These are phyloP conservation scores for Termitomyces sp. DNA, from an alignment of 768 basidiomycete genomes.

Conservation along the genomic window DNA sequence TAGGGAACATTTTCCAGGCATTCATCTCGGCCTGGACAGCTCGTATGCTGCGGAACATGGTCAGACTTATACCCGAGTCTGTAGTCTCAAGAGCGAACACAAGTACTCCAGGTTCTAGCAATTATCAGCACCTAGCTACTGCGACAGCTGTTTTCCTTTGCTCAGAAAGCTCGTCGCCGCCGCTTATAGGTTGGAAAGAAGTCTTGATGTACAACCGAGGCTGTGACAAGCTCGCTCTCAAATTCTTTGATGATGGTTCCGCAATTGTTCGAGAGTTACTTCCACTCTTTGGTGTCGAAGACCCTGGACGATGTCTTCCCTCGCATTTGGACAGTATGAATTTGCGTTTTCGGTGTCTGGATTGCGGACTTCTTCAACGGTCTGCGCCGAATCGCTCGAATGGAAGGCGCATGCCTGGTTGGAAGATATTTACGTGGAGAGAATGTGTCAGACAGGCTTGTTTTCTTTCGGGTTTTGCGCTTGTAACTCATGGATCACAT, in stretches of 20 bases:
- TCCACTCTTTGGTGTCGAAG: background rate
- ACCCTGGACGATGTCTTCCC: background rate
- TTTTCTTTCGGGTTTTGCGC: background rate
- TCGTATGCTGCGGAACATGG: background rate
- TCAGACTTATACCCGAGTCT: background rate
- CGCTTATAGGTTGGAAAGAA: background rate
- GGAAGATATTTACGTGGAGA: background rate
- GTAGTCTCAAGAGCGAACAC: background rate
- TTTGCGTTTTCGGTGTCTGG: background rate
- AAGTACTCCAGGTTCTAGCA: background rate
- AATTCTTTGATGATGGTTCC: background rate
- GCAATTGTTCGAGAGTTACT: background rate
- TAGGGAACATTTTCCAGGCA: background rate
- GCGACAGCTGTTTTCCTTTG: background rate
- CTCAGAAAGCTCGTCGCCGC: background rate
- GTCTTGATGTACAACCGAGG: background rate
- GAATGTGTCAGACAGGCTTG: background rate
- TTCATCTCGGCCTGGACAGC: background rate
- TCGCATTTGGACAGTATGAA: background rate
- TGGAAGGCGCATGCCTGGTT: background rate
- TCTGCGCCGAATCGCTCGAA: background rate
- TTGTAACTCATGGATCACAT: background rate
- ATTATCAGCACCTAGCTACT: background rate
- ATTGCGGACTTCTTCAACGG: background rate
- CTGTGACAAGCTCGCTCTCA: background rate